A percentile compares a stretch with the other conserved stretches of the same genome.
These are phyloP conservation scores for Avena eriantha DNA, from an alignment of 176 grass and related monocot species.

Conservation along the genomic window DNA sequence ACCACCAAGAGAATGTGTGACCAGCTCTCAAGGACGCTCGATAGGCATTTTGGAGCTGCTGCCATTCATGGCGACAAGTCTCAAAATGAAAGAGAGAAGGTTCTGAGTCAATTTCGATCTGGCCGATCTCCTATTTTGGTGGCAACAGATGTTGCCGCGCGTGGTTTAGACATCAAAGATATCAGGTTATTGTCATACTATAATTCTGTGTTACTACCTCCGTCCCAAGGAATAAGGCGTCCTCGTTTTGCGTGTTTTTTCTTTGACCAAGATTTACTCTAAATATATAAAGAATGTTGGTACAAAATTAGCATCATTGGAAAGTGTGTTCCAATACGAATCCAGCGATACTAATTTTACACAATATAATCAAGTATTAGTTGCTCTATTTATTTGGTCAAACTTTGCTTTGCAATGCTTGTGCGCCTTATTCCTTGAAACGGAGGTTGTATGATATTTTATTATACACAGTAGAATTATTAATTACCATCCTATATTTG, in stretches of 20 bases:
- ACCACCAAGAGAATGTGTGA: slow-evolving; percentile 99
- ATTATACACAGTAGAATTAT: neutral
- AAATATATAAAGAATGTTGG: no score
- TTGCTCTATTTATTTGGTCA: no score
- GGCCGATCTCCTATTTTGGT: slow-evolving; percentile 87
- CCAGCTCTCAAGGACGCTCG: slow-evolving; percentile 72
- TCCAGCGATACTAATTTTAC: no score
- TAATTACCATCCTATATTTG: neutral
- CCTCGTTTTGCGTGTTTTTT: no score
- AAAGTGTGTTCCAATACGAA: no score
- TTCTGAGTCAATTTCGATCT: slow-evolving; percentile 83
- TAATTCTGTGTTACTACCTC: neutral
- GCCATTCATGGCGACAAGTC: slow-evolving; percentile 99
- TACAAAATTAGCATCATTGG: no score
- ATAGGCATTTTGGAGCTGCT: slow-evolving; percentile 76
- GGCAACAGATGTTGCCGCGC: slow-evolving; percentile 94
- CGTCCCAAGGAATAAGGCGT: no score
- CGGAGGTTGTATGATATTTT: neutral
- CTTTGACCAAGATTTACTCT: no score
- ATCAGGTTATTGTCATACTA: slow-evolving; percentile 67
- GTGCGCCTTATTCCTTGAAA: no score
- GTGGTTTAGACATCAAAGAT: slow-evolving; percentile 98
- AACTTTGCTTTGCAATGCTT: no score
- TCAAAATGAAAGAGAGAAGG: slow-evolving; percentile 91
- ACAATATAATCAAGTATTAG: no score